A percentile compares a stretch with the other conserved stretches of the same genome.
Conservation (phyloP, 176 grass and related monocot genomes). For the sorghum (Sorghum bicolor) region Sorghum_bicolor_NCBIv3 NC_012878.2:47908001-47908500, state of each 20-base stretch:
- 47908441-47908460: not conserved
- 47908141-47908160: constrained; percentile 2
- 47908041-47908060: not conserved
- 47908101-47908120: too few species aligned
- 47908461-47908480: too few species aligned
- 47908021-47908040: not conserved
- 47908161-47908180: constrained; percentile 28
- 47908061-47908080: not conserved
- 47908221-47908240: not conserved
- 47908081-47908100: not conserved
- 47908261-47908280: not conserved
- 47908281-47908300: not conserved
- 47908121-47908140: not conserved
- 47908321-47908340: not conserved
- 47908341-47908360: not conserved
- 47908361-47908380: not conserved
- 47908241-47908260: not conserved
- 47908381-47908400: not conserved
- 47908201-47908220: constrained; percentile 22
- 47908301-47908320: not conserved
- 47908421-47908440: not conserved
- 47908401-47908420: not conserved
- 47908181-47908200: constrained; percentile 42
- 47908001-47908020: not conserved
- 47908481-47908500: too few species aligned